Percentiles rank a stretch among this genome's conserved stretches.
Conservation (phyloP, 805 yeast species). For the Diddensiella caesifluorescens region DNA sequence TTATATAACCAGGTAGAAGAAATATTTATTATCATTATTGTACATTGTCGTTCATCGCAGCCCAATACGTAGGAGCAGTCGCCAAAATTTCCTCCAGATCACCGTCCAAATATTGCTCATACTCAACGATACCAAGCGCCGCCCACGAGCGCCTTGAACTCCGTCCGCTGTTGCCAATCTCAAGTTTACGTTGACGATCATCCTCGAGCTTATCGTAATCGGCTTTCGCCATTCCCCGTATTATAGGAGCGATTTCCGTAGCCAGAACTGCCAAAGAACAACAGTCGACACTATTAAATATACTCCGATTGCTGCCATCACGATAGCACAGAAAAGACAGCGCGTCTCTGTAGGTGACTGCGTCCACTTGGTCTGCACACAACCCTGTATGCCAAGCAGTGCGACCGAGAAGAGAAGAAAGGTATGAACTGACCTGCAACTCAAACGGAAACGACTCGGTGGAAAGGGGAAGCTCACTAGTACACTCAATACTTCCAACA, state of each 20-base stretch:
- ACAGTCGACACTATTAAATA: slow-evolving; percentile 14
- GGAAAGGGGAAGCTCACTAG: slow-evolving; percentile 4
- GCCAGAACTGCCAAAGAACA: slow-evolving; percentile 12
- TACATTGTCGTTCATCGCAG: background rate
- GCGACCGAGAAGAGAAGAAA: no score
- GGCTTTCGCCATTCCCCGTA: slow-evolving; percentile 28
- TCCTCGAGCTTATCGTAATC: slow-evolving; percentile 16
- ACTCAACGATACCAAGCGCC: slow-evolving; percentile 21
- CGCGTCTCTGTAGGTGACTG: slow-evolving; percentile 10
- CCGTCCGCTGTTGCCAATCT: background rate
- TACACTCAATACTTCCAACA: slow-evolving; percentile 4
- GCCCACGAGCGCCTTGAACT: slow-evolving; percentile 17
- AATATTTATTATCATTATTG: slow-evolving; percentile 1
- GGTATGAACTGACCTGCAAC: slow-evolving; percentile 1
- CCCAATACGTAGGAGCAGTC: slow-evolving; percentile 8
- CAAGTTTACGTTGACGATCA: background rate
- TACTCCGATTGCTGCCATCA: background rate
- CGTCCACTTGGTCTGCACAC: no score
- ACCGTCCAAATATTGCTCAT: slow-evolving; percentile 17
- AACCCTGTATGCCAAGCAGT: no score
- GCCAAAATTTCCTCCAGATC: slow-evolving; percentile 15
- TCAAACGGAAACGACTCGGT: slow-evolving; percentile 13
- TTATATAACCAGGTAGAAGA: slow-evolving; percentile 33
- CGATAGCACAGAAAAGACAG: slow-evolving; percentile 12
- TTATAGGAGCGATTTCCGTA: slow-evolving; percentile 27